Evolutionary conservation across 371 early-diverging fungal genomes (phyloP), one percentile per base, ranked within the genome.

Genomic region (Mortierella sp.): DNA sequence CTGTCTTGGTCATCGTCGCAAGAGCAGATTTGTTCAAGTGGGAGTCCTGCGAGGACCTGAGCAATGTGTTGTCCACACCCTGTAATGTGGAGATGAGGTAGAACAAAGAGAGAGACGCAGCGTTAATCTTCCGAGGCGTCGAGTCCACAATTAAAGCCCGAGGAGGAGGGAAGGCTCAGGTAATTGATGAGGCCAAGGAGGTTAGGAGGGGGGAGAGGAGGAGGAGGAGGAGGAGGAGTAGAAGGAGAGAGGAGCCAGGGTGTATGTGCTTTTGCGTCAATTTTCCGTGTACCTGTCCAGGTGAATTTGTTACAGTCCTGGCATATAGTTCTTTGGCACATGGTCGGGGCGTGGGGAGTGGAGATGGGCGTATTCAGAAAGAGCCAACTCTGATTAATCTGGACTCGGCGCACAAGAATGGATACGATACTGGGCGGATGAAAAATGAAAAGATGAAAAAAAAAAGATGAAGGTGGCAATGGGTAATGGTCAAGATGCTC

Each of bases 1-100:
- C 72, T 72, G 26, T 72, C 72, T 7, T 51, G 62, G 26, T 72
- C 72, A 23, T 72, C 72, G 28, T 72, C 72, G 43, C 72, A 72
- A 7, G 50, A 57, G 21, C 72, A 72, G 46, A 72, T 63, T 37
- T 72, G 53, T 16, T 72, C 72, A 2, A 72, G 48, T 1, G 59
- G 28, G 7, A 72, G 51, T 7, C 67, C 72, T 3, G 66, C 72
- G 9, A 72, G 47, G 7, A 59, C 72, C 19, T 72, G 51, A 0
- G 72, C 23, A 9, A 72, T 72, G n/a, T 72, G 72, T 12, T 51
- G 59, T 26, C 72, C 72, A 28, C 72, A 72, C 11, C 72, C 72
- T 72, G 30, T 1, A 18, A 1, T 6, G 29, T 11, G 30, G 2
- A 37, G n/a, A n/a, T n/a, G n/a, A n/a, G n/a, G 16, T 9, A 46